Conservation (phyloP, 2,329 filamentous ascomycete genomes). For the Ophiostoma angusticollis region DNA sequence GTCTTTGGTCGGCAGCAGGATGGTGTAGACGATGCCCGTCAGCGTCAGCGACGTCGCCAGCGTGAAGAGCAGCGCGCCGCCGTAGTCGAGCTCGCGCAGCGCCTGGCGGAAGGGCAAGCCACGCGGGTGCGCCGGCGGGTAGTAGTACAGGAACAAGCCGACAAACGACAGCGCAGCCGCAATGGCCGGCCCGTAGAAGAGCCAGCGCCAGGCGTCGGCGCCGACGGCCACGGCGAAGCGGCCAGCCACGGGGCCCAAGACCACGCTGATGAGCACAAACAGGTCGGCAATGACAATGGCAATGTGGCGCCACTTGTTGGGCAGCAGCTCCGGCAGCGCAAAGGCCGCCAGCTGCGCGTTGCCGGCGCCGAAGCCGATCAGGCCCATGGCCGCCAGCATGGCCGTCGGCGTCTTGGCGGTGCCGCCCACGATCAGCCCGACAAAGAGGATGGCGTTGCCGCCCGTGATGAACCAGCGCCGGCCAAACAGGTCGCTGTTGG, state of each 20-base stretch:
- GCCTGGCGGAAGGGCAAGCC: slow-evolving; percentile 23
- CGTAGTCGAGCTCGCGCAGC: slow-evolving; percentile 26
- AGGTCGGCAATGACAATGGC: slow-evolving; percentile 30
- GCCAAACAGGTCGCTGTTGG: slow-evolving; percentile 35
- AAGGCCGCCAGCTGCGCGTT: slow-evolving; percentile 33
- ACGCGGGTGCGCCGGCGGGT: slow-evolving; percentile 21
- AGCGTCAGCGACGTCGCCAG: slow-evolving; percentile 24
- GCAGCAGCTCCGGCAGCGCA: slow-evolving; percentile 32
- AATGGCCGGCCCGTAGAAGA: slow-evolving; percentile 32
- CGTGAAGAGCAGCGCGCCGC: slow-evolving; percentile 26
- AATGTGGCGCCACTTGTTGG: slow-evolving; percentile 35
- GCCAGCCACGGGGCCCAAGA: slow-evolving; percentile 32
- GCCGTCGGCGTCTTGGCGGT: slow-evolving; percentile 26
- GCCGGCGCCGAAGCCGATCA: slow-evolving; percentile 31
- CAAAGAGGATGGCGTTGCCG: slow-evolving; percentile 27
- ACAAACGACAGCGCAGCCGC: slow-evolving; percentile 30
- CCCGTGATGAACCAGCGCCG: slow-evolving; percentile 32
- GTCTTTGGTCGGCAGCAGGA: slow-evolving; percentile 22
- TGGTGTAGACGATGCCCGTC: slow-evolving; percentile 28
- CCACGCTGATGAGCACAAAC: slow-evolving; percentile 30
- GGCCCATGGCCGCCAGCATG: slow-evolving; percentile 26
- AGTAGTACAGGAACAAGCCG: slow-evolving; percentile 27
- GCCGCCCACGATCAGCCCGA: slow-evolving; percentile 27
- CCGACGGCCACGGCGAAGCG: slow-evolving; percentile 24
- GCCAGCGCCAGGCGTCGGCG: slow-evolving; percentile 27